Evolutionary conservation across 176 grass and related monocot genomes (phyloP), one percentile per base, ranked within the genome.

Genomic region (Avena sativa): DNA sequence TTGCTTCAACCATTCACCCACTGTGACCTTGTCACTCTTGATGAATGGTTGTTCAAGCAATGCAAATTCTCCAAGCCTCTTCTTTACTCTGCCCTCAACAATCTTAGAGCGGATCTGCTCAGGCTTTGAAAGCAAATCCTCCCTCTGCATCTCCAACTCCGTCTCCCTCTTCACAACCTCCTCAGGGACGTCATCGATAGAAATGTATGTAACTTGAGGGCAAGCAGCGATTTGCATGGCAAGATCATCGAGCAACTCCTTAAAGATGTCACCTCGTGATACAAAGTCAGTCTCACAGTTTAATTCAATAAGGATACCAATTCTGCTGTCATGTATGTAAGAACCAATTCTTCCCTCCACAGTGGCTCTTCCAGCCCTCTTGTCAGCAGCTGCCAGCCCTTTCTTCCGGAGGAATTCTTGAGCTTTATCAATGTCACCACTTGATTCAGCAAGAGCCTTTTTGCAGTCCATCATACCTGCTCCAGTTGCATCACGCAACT

Each of bases 221-320:
- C 90, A 99, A 75, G 97, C 97, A 76, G 94, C 94, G 19, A 94
- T 86, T 96, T 99, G 97, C 97, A 99, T 99, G 48, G 97, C 85
- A 57, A 99, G 90, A 88, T 99, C 97, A 52, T 96, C 97, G 6
- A 96, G 90, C 67, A 99, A 81, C 85, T 94, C 94, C 86, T 91
- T 99, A 79, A 96, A 99, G 53, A 99, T 86, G 20, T 99, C 90
- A 79, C 97, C 97, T 59, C 97, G 82, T 32, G 97, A 99, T 71
- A 99, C 97, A 74, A 99, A 99, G 83, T 99, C 97, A n/a, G 97
- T 99, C 91, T 99, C 97, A 72, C 97, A 99, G 61, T 99, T 99
- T 59, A 99, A 92, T 87, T 99, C 97, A 26, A 99, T 74, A 44
- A 99, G 90, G 70, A 99, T 84, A 25, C 95, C 95, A 3, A 98